phyloP scores from a whole-genome alignment of 2,329 filamentous ascomycete species.

The Venturiaceae sp. region DNA sequence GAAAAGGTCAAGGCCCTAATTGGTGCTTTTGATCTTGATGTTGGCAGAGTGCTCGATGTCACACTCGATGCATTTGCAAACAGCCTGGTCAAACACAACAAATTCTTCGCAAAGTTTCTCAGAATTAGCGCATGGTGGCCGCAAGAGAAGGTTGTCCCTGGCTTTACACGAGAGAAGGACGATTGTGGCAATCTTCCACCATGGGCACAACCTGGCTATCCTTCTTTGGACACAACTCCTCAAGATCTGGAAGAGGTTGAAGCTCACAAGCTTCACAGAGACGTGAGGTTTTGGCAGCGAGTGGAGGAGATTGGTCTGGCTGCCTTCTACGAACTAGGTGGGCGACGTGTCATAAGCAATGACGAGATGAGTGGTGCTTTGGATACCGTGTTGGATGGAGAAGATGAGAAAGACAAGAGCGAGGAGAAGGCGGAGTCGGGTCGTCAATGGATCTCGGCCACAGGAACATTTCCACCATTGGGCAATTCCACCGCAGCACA shows the following conservation, averaged over 20 bases:
- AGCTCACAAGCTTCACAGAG: slow-evolving; percentile 60
- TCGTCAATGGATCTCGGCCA: slow-evolving; percentile 66
- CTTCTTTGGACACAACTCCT: slow-evolving; percentile 29
- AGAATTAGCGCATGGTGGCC: slow-evolving; percentile 97
- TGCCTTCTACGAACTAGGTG: slow-evolving; percentile 85
- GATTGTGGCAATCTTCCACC: slow-evolving; percentile 59
- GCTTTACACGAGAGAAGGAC: slow-evolving; percentile 30
- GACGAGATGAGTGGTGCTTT: slow-evolving; percentile 27
- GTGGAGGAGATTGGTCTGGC: slow-evolving; percentile 67
- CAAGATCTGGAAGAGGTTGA: slow-evolving; percentile 28
- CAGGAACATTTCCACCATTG: slow-evolving; percentile 69
- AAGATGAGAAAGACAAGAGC: slow-evolving; percentile 13
- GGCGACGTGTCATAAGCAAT: slow-evolving; percentile 51
- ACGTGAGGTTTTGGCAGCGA: slow-evolving; percentile 69
- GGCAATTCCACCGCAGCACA: slow-evolving; percentile 92
- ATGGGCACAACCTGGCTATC: slow-evolving; percentile 61
- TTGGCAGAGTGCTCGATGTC: slow-evolving; percentile 87
- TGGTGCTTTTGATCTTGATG: slow-evolving; percentile 93
- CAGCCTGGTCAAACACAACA: slow-evolving; percentile 82
- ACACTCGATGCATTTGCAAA: slow-evolving; percentile 92
- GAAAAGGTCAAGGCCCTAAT: slow-evolving; percentile 90
- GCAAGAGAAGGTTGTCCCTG: slow-evolving; percentile 46
- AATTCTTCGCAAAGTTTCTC: slow-evolving; percentile 90
- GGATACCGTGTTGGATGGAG: neutral
- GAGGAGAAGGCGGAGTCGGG: neutral